Evolutionary conservation across 2,329 filamentous ascomycete species (phyloP), one percentile per base, ranked within the genome.

Genomic region (Fusarium devonianum): DNA sequence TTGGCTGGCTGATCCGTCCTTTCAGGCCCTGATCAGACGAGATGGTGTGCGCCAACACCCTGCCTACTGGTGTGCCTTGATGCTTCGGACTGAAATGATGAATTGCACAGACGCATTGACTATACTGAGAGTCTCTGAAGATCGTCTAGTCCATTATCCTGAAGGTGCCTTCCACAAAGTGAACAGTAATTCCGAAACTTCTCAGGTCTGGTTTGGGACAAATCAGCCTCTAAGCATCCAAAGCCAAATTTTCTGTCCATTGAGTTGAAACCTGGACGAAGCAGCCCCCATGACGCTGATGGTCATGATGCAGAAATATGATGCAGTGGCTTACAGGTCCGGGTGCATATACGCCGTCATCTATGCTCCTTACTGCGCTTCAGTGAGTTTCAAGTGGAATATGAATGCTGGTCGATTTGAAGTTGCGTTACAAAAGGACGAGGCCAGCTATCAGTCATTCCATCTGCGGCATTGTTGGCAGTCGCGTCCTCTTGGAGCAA

Each of bases 391-490:
- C 28, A 22, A 16, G 54, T 56, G 44, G 42, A 16, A 19, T 40
- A 32, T 37, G 39, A 33, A 34, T 43, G 35, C 38, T 30, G 58
- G 39, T 41, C 43, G 49, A 45, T 25, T 42, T 49, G 26, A 18
- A 18, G 21, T 26, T 23, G 23, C 34, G 29, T 53, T 36, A 42
- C 45, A 42, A 19, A 51, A 53, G 48, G 38, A 53, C 47, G 56
- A 53, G 41, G 53, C 49, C 60, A 64, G 60, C 32, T 64, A 54
- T 66, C 41, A 44, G 30, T 41, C 41, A 35, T 54, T 47, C 48
- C 58, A 55, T 53, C 46, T 57, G 42, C 39, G 37, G 46, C 45
- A 35, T 53, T 28, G 56, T 50, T 57, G 44, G 38, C 39, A 42
- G 44, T 34, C 13, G 40, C 45, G 50, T 49, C 17, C 32, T 38